phyloP scores from a whole-genome alignment of 352 stramenopile species.

The Globisporangium ultimum region DNA sequence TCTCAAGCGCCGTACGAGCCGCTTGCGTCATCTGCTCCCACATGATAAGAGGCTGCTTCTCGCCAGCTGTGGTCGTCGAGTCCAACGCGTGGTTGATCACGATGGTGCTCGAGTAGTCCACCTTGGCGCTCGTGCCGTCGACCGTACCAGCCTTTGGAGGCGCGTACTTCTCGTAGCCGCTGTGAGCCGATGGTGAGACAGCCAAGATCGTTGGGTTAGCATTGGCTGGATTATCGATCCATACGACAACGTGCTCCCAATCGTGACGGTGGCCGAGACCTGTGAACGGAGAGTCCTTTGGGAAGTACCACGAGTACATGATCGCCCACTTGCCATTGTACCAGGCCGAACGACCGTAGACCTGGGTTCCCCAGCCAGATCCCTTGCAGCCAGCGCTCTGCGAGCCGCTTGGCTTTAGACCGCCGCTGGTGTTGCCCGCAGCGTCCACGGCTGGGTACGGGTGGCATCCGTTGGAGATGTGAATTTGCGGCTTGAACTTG shows the following conservation, averaged over 20 bases:
- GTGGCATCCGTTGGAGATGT: constrained; percentile 32
- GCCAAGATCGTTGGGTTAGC: constrained; percentile 19
- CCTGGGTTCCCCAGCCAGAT: constrained; percentile 21
- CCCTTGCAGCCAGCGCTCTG: constrained; percentile 25
- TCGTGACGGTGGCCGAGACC: constrained; percentile 30
- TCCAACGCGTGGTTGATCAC: constrained; percentile 11
- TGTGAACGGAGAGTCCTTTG: constrained; percentile 29
- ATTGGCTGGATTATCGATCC: constrained; percentile 26
- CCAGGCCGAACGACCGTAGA: constrained; percentile 17
- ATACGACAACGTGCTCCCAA: constrained; percentile 37
- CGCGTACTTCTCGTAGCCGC: constrained; percentile 20
- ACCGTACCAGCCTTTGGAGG: constrained; percentile 19
- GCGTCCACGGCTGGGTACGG: constrained; percentile 35
- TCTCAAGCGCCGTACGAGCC: constrained; percentile 15
- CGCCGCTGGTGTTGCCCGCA: constrained; percentile 21
- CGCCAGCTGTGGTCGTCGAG: constrained; percentile 12
- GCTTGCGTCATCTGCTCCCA: constrained; percentile 10
- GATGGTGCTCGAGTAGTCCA: constrained; percentile 13
- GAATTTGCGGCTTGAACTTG: constrained; percentile 28
- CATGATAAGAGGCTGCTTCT: constrained; percentile 13
- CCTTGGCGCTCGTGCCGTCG: constrained; percentile 18
- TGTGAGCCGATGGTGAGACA: constrained; percentile 18
- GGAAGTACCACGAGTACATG: constrained; percentile 44
- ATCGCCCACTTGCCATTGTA: constrained; percentile 21
- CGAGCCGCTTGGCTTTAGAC: constrained; percentile 28